Evolutionary conservation across 2,329 filamentous ascomycete genomes (phyloP).

Genomic region (Neoascochyta sp.): DNA sequence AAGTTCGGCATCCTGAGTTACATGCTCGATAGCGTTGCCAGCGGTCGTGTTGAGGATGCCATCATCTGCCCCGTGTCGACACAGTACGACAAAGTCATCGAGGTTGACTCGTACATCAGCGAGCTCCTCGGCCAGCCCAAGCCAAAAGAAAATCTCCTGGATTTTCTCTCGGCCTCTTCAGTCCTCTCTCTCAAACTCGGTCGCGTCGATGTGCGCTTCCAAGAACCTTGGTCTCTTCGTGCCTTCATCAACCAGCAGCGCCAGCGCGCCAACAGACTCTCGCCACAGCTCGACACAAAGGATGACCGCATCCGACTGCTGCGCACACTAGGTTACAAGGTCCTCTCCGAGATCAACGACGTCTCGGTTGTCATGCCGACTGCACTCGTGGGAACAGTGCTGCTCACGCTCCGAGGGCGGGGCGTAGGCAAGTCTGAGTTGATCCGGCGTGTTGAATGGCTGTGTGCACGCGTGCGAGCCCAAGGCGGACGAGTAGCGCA

Average conservation of each 20-base stretch:
- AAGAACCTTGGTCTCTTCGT: slow-evolving; percentile 89
- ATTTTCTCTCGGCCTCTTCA: slow-evolving; percentile 85
- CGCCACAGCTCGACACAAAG: slow-evolving; percentile 33
- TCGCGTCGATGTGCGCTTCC: slow-evolving; percentile 90
- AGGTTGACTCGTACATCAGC: slow-evolving; percentile 86
- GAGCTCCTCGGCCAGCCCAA: slow-evolving; percentile 93
- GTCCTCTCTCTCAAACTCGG: slow-evolving; percentile 85
- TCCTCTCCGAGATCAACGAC: slow-evolving; percentile 89
- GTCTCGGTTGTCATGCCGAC: slow-evolving; percentile 99
- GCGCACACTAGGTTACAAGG: slow-evolving; percentile 84
- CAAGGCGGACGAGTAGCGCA: slow-evolving; percentile 93
- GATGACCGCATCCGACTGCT: slow-evolving; percentile 67
- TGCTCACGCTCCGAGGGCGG: slow-evolving; percentile 84
- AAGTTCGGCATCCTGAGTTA: slow-evolving; percentile 96
- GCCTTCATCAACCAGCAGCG: slow-evolving; percentile 78
- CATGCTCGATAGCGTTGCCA: slow-evolving; percentile 83
- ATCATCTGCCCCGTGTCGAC: slow-evolving; percentile 95
- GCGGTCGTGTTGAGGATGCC: slow-evolving; percentile 81
- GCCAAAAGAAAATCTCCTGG: slow-evolving; percentile 86
- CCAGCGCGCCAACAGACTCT: slow-evolving; percentile 48
- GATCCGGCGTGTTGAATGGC: slow-evolving; percentile 83
- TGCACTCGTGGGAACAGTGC: slow-evolving; percentile 86
- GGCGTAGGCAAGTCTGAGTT: slow-evolving; percentile 87
- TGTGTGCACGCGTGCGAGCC: slow-evolving; percentile 72
- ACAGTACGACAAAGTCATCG: slow-evolving; percentile 98